Evolutionary conservation across 371 early-diverging fungal genomes (phyloP), one percentile per base, ranked within the genome.

Genomic region (Mucor saturninus): DNA sequence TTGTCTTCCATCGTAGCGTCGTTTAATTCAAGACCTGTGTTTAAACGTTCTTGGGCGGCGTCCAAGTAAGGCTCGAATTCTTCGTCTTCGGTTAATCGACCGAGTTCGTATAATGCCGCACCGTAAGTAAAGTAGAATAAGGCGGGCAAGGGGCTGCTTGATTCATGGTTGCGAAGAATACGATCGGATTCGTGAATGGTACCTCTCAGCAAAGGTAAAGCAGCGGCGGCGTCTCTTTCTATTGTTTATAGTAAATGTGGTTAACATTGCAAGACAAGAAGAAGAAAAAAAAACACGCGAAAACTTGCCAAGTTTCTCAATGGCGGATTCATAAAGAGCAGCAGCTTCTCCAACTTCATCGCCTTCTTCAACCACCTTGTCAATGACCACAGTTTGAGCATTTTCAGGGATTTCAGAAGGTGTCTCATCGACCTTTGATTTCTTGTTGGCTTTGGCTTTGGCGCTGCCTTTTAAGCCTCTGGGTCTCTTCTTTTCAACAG

Each of bases 111-210:
- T 29, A 86, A 60, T 2, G 85, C 84, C 2, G 83, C 80, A 2
- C 84, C 87, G 30, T 86, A 86, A 7, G 80, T 81, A 10, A 75
- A 79, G 55, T 86, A 79, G 64, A 85, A 85, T 21, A 73, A 62
- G 11, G 78, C 64, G 15, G 84, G 82, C 2, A 76, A 65, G n/a
- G 72, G 61, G 0, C 67, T 64, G 9, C 67, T 61, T 2, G 50
- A 57, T 31, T 68, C 65, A 71, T 81, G 80, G 67, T 86, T 86
- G 9, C 87, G 84, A 15, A 85, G 58, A 65, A 86, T 86, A 46
- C 87, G 74, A 55, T 86, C 87, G 11, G 83, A 85, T 57, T 86
- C 87, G 58, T 86, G 85, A 59, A 86, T 78, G 0, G 85, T 83
- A 14, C 87, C 87, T 30, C 87, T 83, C 48, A 86, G 56, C 7